Conservation (phyloP, 768 basidiomycete genomes). For the Russula foetens region DNA sequence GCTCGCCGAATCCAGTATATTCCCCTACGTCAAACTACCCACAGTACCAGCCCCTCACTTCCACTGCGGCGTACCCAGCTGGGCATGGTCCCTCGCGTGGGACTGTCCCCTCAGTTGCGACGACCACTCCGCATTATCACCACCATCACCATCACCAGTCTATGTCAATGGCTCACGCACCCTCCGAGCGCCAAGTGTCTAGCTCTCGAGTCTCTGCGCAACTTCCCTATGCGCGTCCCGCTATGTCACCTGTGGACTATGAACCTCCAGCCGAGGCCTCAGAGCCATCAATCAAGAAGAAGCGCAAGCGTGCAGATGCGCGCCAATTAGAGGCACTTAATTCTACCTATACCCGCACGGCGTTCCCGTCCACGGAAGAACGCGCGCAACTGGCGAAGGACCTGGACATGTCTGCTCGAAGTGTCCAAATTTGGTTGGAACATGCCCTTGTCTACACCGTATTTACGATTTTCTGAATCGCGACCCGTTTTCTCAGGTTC, state of each 20-base stretch:
- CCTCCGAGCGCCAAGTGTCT: conserved; percentile 25
- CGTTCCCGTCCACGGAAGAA: conserved; percentile 84
- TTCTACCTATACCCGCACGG: conserved; percentile 71
- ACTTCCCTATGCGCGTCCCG: conserved; percentile 43
- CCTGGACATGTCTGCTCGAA: conserved; percentile 76
- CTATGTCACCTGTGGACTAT: conserved; percentile 17
- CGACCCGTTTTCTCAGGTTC: conserved; percentile 9
- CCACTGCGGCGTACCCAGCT: neutral
- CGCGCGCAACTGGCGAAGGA: conserved; percentile 66
- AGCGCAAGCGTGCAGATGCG: conserved; percentile 78
- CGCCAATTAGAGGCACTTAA: conserved; percentile 74
- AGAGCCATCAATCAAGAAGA: conserved; percentile 76
- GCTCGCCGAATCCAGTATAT: conserved; percentile 14
- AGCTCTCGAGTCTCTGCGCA: conserved; percentile 29
- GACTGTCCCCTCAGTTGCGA: conserved; percentile 9
- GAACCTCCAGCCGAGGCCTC: conserved; percentile 26
- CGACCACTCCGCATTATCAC: conserved; percentile 15
- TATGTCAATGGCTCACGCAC: conserved; percentile 26
- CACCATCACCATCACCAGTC: conserved; percentile 21
- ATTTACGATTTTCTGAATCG: neutral
- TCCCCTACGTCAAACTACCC: neutral
- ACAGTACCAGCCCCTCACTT: neutral
- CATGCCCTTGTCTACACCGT: neutral
- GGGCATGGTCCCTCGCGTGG: conserved; percentile 20
- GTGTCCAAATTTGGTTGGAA: conserved; percentile 78